Conservation (phyloP, 805 yeast species). For the Cyberlindnera suaveolens region DNA sequence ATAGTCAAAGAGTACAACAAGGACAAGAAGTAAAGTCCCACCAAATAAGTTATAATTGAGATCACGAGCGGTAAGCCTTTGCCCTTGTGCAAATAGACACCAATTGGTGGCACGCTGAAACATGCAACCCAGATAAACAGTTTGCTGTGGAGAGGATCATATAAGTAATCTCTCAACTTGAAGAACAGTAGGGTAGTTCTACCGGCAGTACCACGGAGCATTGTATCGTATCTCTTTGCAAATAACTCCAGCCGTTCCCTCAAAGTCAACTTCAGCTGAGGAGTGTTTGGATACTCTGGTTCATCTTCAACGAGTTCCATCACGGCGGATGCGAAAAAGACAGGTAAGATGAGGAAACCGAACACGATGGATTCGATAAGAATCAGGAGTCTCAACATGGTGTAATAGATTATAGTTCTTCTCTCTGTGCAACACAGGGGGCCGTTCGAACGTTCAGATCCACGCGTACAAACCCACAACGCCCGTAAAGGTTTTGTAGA, state of each 20-base stretch:
- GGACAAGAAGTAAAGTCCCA: not conserved
- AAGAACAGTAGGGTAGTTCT: too few relatives aligned
- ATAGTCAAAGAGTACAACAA: not conserved
- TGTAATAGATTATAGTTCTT: too few relatives aligned
- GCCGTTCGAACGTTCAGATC: too few relatives aligned
- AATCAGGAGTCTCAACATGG: not conserved
- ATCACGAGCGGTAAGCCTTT: not conserved
- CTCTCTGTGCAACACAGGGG: too few relatives aligned
- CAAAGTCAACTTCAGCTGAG: not conserved
- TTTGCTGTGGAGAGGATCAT: not conserved
- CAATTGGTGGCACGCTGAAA: not conserved
- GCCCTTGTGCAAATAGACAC: not conserved
- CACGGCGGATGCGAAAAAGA: not conserved
- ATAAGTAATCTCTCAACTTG: too few relatives aligned
- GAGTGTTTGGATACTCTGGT: not conserved
- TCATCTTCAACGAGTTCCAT: constrained; percentile 1
- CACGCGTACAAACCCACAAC: too few relatives aligned
- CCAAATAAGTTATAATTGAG: not conserved
- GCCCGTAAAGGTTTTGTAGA: too few relatives aligned
- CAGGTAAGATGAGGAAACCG: not conserved
- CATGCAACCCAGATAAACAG: not conserved
- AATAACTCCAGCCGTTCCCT: too few relatives aligned
- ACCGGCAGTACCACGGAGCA: too few relatives aligned
- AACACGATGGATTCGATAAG: not conserved
- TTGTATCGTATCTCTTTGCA: too few relatives aligned